phyloP scores from a whole-genome alignment of 768 basidiomycete genomes.

The Rhodotorula graminis region DNA sequence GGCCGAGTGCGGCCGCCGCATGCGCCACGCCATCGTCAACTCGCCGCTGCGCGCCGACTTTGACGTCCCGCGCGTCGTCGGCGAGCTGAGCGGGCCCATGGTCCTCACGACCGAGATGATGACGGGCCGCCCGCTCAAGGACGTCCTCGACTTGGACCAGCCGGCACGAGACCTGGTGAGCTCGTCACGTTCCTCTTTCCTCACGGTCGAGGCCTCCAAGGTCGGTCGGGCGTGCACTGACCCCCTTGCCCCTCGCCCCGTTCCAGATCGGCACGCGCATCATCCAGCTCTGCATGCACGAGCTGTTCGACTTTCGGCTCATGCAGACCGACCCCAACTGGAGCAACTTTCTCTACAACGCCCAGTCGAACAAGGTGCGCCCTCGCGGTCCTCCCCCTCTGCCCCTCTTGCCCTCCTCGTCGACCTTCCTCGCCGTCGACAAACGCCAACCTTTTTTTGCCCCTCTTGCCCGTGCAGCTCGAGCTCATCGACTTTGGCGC shows the following conservation, averaged over 20 bases:
- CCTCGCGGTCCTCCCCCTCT: too few relatives aligned
- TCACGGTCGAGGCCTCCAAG: neutral
- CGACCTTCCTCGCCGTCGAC: too few relatives aligned
- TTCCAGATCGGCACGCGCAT: conserved; percentile 74
- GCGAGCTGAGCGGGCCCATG: conserved; percentile 70
- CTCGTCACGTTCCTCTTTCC: neutral
- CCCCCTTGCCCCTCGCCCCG: too few relatives aligned
- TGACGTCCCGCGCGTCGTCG: conserved; percentile 74
- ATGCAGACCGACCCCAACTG: conserved; percentile 99
- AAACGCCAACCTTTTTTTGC: too few relatives aligned
- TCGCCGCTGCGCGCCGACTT: conserved; percentile 61
- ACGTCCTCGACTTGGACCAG: conserved; percentile 54
- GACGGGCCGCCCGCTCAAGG: conserved; percentile 71
- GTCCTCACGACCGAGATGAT: conserved; percentile 89
- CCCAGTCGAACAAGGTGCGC: conserved; percentile 10
- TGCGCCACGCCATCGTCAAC: conserved; percentile 50
- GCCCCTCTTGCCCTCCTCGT: too few relatives aligned
- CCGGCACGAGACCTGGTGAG: conserved; percentile 67
- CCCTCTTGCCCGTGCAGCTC: conserved; percentile 59
- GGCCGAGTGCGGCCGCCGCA: conserved; percentile 63
- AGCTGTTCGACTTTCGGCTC: conserved; percentile 79
- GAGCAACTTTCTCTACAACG: conserved; percentile 73
- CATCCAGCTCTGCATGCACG: conserved; percentile 77
- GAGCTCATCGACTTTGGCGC: conserved; percentile 96
- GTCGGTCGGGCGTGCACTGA: too few relatives aligned